Base-by-base conservation (phyloP, 2,329 filamentous ascomycete genomes). In the Ophiocordyceps camponoti-rufipedis region DNA sequence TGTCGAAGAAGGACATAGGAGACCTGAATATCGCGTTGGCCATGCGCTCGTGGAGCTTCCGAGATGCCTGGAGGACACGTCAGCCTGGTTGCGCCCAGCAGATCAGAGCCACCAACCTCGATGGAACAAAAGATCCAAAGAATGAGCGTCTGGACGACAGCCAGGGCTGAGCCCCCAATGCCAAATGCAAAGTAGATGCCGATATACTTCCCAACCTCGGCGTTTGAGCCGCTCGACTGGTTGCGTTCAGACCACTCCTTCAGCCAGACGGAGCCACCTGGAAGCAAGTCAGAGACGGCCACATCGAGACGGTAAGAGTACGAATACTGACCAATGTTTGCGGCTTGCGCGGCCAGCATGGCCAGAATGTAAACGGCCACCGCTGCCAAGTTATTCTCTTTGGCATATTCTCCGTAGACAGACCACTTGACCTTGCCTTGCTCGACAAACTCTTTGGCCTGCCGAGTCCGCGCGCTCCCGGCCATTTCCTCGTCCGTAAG, bases 91-190 rank as follows among this genome's bases (percentile, higher is more conserved):
- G 6, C 4, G 2, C 28, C 6, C 5, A n/a, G n/a, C 40, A 12
- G 33, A 42, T 31, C 7, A 38, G 14, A 12, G 14, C n/a, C 5
- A 59, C 65, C 45, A 68, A 85, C 82, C 75, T 98, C 91, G 50
- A 98, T 98, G 5, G 91, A 96, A 66, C 93, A 98, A 67, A 98
- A 96, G 52, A 98, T 96, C 91, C 91, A 98, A 28, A 98, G 71
- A 51, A 98, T 87, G 53, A 98, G 68, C 6, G 89, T 96, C 64
- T 96, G 91, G 29, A 93, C 58, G 40, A 96, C 86, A 3, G 93
- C 89, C 51, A 98, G 70, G 41, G 76, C 72, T 39, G 91, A 82
- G 28, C 85, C 81, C 31, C 89, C 89, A 44, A 98, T 75, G 43
- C 91, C 93, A 62, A 98, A 85, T 14, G 83, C 86, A 63, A 98